A percentile compares a stretch with the other conserved stretches of the same genome.
These are phyloP conservation scores for Sutorius eximius DNA, from an alignment of 1,284 basidiomycete species.

Conservation along the genomic window DNA sequence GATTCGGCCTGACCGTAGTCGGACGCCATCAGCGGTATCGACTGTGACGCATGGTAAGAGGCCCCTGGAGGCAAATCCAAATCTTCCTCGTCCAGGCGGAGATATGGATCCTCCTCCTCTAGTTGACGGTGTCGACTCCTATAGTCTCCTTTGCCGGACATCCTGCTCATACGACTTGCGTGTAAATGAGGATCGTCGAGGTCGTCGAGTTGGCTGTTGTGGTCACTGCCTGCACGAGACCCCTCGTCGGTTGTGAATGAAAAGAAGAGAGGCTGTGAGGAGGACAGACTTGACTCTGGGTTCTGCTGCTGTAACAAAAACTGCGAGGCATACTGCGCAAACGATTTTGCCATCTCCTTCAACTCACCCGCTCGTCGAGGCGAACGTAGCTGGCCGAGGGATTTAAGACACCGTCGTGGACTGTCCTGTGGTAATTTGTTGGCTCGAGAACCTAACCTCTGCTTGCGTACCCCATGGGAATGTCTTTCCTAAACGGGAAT, in stretches of 20 bases:
- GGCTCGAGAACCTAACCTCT: constrained; percentile 15
- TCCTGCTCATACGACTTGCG: constrained; percentile 41
- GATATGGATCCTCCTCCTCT: constrained; percentile 68
- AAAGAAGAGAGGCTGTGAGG: constrained; percentile 77
- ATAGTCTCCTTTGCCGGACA: constrained; percentile 24
- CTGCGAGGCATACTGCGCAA: constrained; percentile 57
- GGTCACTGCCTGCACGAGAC: constrained; percentile 51
- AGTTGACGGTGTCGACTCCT: constrained; percentile 32
- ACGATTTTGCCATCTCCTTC: constrained; percentile 49
- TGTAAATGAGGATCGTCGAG: constrained; percentile 69
- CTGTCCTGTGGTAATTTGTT: constrained; percentile 20
- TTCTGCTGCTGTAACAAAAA: constrained; percentile 50
- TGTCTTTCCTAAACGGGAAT: constrained; percentile 12
- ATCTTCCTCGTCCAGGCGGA: constrained; percentile 62
- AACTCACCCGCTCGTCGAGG: constrained; percentile 22
- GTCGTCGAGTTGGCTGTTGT: constrained; percentile 62
- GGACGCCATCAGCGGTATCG: constrained; percentile 51
- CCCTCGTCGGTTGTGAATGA: constrained; percentile 75
- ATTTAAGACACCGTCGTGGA: constrained; percentile 10
- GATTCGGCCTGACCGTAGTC: constrained; percentile 39
- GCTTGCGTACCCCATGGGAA: constrained; percentile 32
- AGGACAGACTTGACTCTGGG: constrained; percentile 46
- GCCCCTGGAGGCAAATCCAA: constrained; percentile 39
- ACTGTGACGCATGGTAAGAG: constrained; percentile 45
- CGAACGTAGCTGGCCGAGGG: constrained; percentile 11